A percentile compares a stretch with the other conserved stretches of the same genome.
These are phyloP conservation scores for Vinca minor DNA, from an alignment of 257 asterid species.

Conservation along the genomic window DNA sequence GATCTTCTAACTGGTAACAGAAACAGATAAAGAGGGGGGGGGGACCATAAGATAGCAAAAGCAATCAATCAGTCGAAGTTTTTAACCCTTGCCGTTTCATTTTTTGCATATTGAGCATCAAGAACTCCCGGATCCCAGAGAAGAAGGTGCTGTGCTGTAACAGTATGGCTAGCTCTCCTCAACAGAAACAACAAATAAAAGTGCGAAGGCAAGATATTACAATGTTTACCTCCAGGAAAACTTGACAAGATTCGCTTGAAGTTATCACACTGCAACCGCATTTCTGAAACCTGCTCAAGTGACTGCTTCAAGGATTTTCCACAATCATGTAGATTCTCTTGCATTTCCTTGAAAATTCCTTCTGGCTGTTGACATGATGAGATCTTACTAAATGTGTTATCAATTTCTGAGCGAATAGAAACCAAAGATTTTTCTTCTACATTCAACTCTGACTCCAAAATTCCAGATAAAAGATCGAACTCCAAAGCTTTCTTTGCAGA, in stretches of 20 bases:
- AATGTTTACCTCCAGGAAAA: constrained; percentile 43
- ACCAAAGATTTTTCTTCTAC: constrained; percentile 48
- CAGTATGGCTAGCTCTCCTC: neutral
- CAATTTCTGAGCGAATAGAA: constrained; percentile 43
- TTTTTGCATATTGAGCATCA: neutral
- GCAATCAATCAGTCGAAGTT: neutral
- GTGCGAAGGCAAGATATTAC: constrained; percentile 13
- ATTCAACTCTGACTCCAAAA: constrained; percentile 59
- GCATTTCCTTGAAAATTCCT: constrained; percentile 33
- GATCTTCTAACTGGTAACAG: neutral
- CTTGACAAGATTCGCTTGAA: constrained; percentile 44
- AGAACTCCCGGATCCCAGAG: neutral
- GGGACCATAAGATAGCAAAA: neutral
- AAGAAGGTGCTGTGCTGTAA: too few relatives aligned
- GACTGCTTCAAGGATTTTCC: constrained; percentile 52
- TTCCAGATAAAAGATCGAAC: constrained; percentile 65
- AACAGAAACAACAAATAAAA: neutral
- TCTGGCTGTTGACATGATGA: constrained; percentile 37
- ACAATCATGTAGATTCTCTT: constrained; percentile 58
- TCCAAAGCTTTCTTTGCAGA: constrained; percentile 49
- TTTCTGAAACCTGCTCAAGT: constrained; percentile 49
- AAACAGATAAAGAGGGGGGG: too few relatives aligned
- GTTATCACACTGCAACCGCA: constrained; percentile 48
- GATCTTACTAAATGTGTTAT: constrained; percentile 25
- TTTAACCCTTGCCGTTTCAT: neutral